Base-by-base conservation (phyloP, 352 stramenopile genomes). In the Pythium scleroteichum region DNA sequence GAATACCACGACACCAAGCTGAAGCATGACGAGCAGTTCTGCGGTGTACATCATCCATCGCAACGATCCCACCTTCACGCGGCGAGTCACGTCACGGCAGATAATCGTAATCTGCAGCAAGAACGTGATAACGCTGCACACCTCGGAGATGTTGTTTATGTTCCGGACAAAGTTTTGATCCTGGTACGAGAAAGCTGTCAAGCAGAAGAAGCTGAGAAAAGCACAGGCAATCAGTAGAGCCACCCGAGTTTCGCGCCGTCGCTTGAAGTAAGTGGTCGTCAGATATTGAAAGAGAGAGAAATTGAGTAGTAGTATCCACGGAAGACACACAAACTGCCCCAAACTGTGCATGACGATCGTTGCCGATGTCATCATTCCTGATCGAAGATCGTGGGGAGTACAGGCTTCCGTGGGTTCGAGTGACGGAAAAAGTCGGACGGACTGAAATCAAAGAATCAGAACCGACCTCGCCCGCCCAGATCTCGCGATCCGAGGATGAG, bases 281-380 rank as follows among this genome's bases (percentile, higher is more conserved):
- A 71, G 59, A 45, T 71, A 64, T 53, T 71, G 51, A 51, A 69
- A 64, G 33, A 69, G 32, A 4, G 56, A 26, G 35, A 71, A 64
- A 40, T 66, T 70, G 29, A 70, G 23, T 9, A 70, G 33, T 24
- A 70, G 47, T 46, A 59, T 68, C 45, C 49, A 58, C 13, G 60
- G 60, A 9, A 67, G 59, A 29, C 59, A 67, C 1, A 55, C 29
- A 39, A 41, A 52, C 17, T 23, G 24, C 4, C 22, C 7, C 26
- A 52, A 29, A 6, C 8, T 17, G 40, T 59, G 38, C 40, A 59
- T 57, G 27, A 38, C 14, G 38, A 13, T 22, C 3, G 13, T 27
- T 24, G 16, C 3, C 14, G 41, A 33, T 39, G 46, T 35, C 10
- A 10, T 5, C 29, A 35, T 35, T 35, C 5, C 29, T 10, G 29